Base-by-base conservation (phyloP, 371 early-diverging fungal species). In the Thermomucor indicae-seudaticae region DNA sequence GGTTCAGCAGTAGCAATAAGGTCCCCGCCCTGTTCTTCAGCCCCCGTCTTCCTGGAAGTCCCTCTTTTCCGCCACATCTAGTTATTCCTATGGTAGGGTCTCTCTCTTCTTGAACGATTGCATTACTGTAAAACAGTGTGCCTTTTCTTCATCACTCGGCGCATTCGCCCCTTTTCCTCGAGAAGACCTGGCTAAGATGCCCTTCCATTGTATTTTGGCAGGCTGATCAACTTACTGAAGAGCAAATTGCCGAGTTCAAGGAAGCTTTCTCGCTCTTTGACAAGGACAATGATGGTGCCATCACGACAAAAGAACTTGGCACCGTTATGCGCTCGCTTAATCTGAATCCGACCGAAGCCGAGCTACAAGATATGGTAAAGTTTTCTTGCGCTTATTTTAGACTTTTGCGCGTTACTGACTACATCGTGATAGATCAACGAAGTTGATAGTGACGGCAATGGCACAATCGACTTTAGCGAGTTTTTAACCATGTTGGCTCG, bases 251-350 rank as follows among this genome's bases (percentile, higher is more conserved):
- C 53, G 94, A 96, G 52, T 70, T 66, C 65, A 64, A 55, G 47
- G 71, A 70, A 62, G 71, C 71, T 47, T 70, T 70, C 57, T 55
- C 64, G 39, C 58, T 58, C 14, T 60, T 57, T 48, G 58, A 63
- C 52, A 58, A 63, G 79, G 95, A 97, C 75, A 89, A 86, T 62
- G 94, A 96, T 79, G 95, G 93, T 68, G 78, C 82, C 63, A 95
- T 98, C 64, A 85, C 88, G 57, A 73, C 81, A 62, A 79, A 76
- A 58, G 90, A 90, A 70, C 86, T 98, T 45, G 93, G 92, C 57
- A 89, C 88, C 32, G 93, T 94, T 49, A 93, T 95, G 92, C 89
- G 91, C 58, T 91, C 94, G 16, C 79, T 95, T 39, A 89, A 90
- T 66, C 79, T 84, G 67, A 87, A 87, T 67, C 89, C 90, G 23